Percentiles rank a stretch among this genome's conserved stretches.
These are phyloP conservation scores for Buddleja alternifolia DNA, from an alignment of 257 asterid genomes.

Conservation along the genomic window DNA sequence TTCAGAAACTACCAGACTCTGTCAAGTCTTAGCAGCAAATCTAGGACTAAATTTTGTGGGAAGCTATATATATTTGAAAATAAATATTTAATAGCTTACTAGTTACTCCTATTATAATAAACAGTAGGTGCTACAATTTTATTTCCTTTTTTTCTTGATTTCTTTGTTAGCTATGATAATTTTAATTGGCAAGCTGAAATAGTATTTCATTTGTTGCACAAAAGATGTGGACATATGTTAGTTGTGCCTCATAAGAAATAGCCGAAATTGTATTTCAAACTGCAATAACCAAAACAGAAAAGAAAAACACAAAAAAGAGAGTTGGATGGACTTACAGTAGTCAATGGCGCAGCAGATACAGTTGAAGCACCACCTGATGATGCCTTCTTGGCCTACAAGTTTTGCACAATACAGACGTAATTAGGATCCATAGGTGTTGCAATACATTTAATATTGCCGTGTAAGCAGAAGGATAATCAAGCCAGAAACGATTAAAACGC, in stretches of 20 bases:
- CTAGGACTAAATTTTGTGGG: neutral
- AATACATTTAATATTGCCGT: neutral
- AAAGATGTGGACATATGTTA: neutral
- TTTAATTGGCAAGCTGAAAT: neutral
- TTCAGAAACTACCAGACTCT: neutral
- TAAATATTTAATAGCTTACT: neutral
- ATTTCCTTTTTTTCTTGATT: neutral
- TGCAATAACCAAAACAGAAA: neutral
- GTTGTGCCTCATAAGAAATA: neutral
- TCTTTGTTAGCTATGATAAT: neutral
- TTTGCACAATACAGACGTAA: constrained; percentile 6
- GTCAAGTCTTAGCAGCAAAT: neutral
- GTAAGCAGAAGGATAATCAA: neutral
- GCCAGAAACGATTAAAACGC: neutral
- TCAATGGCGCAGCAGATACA: constrained; percentile 49
- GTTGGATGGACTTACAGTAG: constrained; percentile 43
- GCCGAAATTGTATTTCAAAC: neutral
- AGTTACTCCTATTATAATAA: neutral
- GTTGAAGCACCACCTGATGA: constrained; percentile 54
- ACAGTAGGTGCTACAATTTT: neutral
- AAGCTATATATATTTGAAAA: too few relatives aligned
- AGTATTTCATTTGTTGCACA: neutral
- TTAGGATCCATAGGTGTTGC: neutral
- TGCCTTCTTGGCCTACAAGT: constrained; percentile 50
- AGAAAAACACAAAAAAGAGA: neutral